phyloP scores from a whole-genome alignment of 1,284 basidiomycete species.

The Microbotryum violaceum region DNA sequence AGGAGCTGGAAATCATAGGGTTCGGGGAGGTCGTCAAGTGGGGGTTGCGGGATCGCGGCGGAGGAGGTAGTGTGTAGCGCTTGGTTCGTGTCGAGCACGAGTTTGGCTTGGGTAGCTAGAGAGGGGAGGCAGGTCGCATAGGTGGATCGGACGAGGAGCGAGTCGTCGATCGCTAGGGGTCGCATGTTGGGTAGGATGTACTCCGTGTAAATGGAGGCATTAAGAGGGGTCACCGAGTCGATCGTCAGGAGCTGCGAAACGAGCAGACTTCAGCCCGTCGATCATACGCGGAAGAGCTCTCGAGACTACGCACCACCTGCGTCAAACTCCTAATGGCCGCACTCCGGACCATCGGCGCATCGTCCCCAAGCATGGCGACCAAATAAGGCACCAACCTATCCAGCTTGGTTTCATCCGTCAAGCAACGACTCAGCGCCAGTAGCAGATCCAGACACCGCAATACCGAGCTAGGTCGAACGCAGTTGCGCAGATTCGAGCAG shows the following conservation, averaged over 20 bases:
- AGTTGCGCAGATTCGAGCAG: conserved; percentile 84
- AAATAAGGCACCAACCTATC: conserved; percentile 91
- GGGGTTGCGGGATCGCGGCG: not conserved
- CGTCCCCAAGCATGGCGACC: conserved; percentile 79
- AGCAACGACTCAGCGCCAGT: conserved; percentile 67
- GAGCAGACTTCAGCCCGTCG: not conserved
- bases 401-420: conserved; percentile 91
- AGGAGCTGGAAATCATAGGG: conserved; percentile 79
- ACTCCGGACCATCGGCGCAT: conserved; percentile 67
- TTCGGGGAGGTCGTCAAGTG: conserved; percentile 41
- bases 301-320: conserved; percentile 61
- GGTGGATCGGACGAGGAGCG: conserved; percentile 77
- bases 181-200: conserved; percentile 88
- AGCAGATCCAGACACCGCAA: conserved; percentile 78
- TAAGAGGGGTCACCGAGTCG: conserved; percentile 78
- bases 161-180: conserved; percentile 70
- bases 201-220: conserved; percentile 75
- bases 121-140: conserved; percentile 81
- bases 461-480: conserved; percentile 76
- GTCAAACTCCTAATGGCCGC: conserved; percentile 72
- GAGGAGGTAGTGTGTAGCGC: conserved; percentile 57
- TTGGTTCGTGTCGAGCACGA: conserved; percentile 86
- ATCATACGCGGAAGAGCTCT: not conserved
- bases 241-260: conserved; percentile 66
- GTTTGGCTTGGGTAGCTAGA: conserved; percentile 71